Evolutionary conservation across 257 asterid genomes (phyloP).

Genomic region (Paraleonurus japonicus): DNA sequence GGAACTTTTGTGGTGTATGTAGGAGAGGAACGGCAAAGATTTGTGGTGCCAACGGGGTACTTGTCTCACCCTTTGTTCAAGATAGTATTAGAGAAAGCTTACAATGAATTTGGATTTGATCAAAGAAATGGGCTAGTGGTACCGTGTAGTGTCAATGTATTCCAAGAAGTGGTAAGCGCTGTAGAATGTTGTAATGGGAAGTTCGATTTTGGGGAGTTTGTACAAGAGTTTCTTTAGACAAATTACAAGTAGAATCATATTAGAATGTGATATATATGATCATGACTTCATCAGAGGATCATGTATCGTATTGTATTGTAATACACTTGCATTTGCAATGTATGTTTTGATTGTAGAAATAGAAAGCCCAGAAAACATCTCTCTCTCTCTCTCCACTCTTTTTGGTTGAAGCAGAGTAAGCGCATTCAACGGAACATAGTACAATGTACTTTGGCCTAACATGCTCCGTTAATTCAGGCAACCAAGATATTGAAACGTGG

Average conservation of each 20-base stretch:
- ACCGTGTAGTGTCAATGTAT: conserved; percentile 69
- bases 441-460: background rate
- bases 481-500: no score
- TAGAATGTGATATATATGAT: background rate
- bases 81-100: conserved; percentile 78
- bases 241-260: no score
- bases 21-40: conserved; percentile 68
- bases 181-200: conserved; percentile 61
- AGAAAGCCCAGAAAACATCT: background rate
- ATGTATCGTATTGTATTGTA: background rate
- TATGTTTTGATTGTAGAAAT: background rate
- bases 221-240: conserved; percentile 54
- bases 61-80: conserved; percentile 84
- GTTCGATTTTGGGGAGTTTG: conserved; percentile 65
- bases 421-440: no score
- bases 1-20: conserved; percentile 71
- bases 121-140: conserved; percentile 59
- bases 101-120: conserved; percentile 61
- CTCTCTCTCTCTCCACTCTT: background rate
- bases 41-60: conserved; percentile 64
- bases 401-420: no score
- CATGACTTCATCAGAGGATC: background rate
- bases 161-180: conserved; percentile 62
- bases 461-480: background rate
- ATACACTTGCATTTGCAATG: background rate